Evolutionary conservation across 495 filamentous ascomycete species (phyloP), one percentile per base, ranked within the genome.

Genomic region (Podospora pseudocomata): DNA sequence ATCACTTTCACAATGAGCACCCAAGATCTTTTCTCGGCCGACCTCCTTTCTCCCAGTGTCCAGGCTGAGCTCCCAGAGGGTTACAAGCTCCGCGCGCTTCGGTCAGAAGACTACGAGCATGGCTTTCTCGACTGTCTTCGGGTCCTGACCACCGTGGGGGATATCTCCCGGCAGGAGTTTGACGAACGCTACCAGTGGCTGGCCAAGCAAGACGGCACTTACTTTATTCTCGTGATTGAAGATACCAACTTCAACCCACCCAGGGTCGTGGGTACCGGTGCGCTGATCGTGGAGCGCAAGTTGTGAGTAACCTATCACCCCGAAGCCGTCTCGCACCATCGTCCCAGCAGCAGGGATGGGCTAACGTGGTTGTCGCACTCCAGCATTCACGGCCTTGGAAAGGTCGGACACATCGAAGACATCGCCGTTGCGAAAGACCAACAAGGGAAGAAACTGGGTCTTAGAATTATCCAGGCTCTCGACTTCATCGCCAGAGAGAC

Each of bases 331-430:
- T 28, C 57, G 16, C 53, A 55, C 54, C 15, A 18, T 5, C 3
- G 28, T 54, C 66, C 39, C 39, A 49, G 39, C 39, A 49, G 39
- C 39, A 49, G 39, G 39, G 55, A 26, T 58, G 26, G 65, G 55
- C 74, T 66, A 39, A 70, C 67, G 34, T 59, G 61, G 26, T 23
- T 26, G 13, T 61, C 44, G 32, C 67, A 69, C 70, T 4, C 39
- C 69, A 91, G 89, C 75, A 90, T 93, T 72, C 89, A 92, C 70
- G 86, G 86, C 64, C 84, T 92, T 60, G 90, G 89, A 23, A 70
- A 85, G 5, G 93, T 97, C n/a, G 95, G 94, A 1, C 95, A 99
- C 77, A 97, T 99, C 80, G 95, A 99, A 80, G 95, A 99, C 79
- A 97, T 99, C 80, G 93, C 95, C 7, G 94, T 99, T 27, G 87